A percentile compares a stretch with the other conserved stretches of the same genome.
Evolutionary conservation across 352 stramenopile species (phyloP).

Genomic region (Thraustotheca clavata): DNA sequence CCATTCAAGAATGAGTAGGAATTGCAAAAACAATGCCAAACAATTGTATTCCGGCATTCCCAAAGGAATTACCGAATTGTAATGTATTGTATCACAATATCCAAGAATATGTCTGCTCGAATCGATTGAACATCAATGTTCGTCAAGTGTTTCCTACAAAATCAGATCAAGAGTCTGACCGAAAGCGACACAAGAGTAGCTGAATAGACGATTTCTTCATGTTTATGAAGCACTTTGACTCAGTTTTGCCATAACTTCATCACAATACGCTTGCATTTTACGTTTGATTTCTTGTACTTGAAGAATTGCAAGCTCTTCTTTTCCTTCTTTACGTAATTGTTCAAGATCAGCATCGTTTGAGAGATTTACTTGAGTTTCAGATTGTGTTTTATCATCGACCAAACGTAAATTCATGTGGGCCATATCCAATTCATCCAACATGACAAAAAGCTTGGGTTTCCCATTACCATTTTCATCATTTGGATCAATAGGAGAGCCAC

Average conservation of each 20-base stretch:
- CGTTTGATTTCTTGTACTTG: background rate
- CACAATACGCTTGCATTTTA: slow-evolving; percentile 1
- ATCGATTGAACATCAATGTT: slow-evolving; percentile 79
- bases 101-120: slow-evolving; percentile 37
- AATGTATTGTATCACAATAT: slow-evolving; percentile 36
- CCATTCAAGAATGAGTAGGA: slow-evolving; percentile 22
- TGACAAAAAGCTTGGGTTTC: slow-evolving; percentile 16
- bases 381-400: slow-evolving; percentile 10
- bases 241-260: slow-evolving; percentile 10
- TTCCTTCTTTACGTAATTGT: background rate
- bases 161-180: background rate
- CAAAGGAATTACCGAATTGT: background rate
- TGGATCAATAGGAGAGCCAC: slow-evolving; percentile 17
- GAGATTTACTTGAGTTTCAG: slow-evolving; percentile 8
- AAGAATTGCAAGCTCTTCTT: slow-evolving; percentile 4
- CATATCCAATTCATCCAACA: slow-evolving; percentile 3
- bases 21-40: background rate
- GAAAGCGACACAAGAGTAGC: background rate
- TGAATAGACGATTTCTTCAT: too few relatives aligned
- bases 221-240: background rate
- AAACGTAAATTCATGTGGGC: slow-evolving; percentile 19
- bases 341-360: background rate
- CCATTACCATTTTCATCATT: background rate
- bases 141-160: slow-evolving; percentile 53
- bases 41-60: background rate